Conservation (phyloP, 106 monocot species). For the Dioscorea zingiberensis region DNA sequence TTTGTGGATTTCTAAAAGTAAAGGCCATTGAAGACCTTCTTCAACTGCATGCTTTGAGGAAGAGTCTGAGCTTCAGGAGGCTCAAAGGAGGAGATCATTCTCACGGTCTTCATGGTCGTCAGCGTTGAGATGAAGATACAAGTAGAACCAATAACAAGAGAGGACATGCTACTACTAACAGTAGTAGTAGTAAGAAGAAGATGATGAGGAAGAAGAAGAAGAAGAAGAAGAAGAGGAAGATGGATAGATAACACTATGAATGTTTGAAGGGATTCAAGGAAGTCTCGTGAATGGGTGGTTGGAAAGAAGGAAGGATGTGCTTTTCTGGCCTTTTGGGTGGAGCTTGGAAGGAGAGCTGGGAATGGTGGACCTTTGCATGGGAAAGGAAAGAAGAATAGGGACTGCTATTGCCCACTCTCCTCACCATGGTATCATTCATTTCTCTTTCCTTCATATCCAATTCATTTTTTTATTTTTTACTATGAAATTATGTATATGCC, state of each 20-base stretch:
- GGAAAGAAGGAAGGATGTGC: slow-evolving; percentile 7
- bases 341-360: background rate
- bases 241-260: background rate
- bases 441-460: background rate
- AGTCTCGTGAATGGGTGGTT: slow-evolving; percentile 43
- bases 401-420: slow-evolving; percentile 14
- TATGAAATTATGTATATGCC: too few relatives aligned
- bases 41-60: too few relatives aligned
- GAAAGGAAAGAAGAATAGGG: background rate
- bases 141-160: slow-evolving; percentile 3
- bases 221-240: too few relatives aligned
- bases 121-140: slow-evolving; percentile 16
- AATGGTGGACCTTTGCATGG: background rate
- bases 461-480: too few relatives aligned
- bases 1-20: background rate
- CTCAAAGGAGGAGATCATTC: too few relatives aligned
- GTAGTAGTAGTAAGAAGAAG: background rate
- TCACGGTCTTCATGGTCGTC: background rate
- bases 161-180: slow-evolving; percentile 11
- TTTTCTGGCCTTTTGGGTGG: background rate
- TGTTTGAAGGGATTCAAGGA: slow-evolving; percentile 29
- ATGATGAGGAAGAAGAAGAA: too few relatives aligned
- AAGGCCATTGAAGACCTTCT: too few relatives aligned
- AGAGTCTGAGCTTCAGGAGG: too few relatives aligned
- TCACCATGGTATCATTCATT: background rate